Conservation (phyloP, 2,329 filamentous ascomycete genomes). For the Monilinia vaccinii-corymbosi region DNA sequence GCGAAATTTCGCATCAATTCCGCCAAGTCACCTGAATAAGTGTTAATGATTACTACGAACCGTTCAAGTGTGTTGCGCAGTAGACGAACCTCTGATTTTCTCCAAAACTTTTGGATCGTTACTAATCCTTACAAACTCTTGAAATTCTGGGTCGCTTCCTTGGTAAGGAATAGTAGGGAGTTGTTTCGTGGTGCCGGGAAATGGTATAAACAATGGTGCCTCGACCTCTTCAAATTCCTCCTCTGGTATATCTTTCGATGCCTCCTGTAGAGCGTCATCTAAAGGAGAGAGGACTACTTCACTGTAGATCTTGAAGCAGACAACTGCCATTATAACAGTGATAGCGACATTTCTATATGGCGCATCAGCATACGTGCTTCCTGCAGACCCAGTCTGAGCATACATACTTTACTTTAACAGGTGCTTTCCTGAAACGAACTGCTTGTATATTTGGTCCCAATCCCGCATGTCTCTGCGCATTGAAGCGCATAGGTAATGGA, state of each 20-base stretch:
- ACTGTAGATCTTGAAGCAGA: conserved; percentile 36
- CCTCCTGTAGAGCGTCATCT: conserved; percentile 27
- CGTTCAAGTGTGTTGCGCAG: background rate
- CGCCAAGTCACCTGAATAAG: conserved; percentile 37
- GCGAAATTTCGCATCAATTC: conserved; percentile 36
- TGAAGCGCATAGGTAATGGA: conserved; percentile 21
- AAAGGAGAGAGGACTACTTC: conserved; percentile 40
- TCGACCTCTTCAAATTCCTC: conserved; percentile 37
- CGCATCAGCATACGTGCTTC: background rate
- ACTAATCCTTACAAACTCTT: conserved; percentile 48
- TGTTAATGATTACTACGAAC: conserved; percentile 13
- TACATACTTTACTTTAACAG: conserved; percentile 14
- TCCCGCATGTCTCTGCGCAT: conserved; percentile 18
- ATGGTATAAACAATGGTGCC: conserved; percentile 48
- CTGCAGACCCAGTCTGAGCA: background rate
- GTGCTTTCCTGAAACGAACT: conserved; percentile 21
- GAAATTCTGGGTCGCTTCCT: conserved; percentile 54
- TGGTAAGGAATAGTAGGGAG: conserved; percentile 43
- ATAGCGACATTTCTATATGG: conserved; percentile 24
- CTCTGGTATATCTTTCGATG: conserved; percentile 36
- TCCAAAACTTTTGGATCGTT: conserved; percentile 41
- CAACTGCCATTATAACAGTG: conserved; percentile 29
- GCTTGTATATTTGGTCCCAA: conserved; percentile 18
- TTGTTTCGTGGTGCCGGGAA: conserved; percentile 47
- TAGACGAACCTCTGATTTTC: conserved; percentile 15